Evolutionary conservation across 345 rosid species (phyloP).

Genomic region (Sonneratia alba): DNA sequence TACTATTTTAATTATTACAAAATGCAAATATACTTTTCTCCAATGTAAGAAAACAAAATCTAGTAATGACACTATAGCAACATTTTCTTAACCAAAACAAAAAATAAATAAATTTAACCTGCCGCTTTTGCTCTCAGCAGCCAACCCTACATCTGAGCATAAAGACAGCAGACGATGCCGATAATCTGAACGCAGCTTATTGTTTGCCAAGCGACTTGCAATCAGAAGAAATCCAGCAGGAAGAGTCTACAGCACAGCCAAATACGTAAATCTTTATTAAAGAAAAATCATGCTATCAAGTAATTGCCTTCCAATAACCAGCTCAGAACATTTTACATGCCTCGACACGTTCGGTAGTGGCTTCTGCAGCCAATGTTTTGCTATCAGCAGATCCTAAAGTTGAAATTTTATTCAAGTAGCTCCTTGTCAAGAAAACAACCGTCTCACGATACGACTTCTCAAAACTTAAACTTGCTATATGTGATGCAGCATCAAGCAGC

Average conservation of each 20-base stretch:
- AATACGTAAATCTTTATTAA: constrained; percentile 34
- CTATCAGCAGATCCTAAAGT: constrained; percentile 78
- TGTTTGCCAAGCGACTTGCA: constrained; percentile 61
- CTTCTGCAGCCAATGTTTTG: constrained; percentile 79
- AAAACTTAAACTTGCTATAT: constrained; percentile 92
- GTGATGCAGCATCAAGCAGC: constrained; percentile 99
- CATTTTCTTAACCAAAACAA: neutral
- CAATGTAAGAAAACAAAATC: neutral
- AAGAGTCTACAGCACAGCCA: constrained; percentile 76
- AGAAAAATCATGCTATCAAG: constrained; percentile 5
- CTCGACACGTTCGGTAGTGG: constrained; percentile 88
- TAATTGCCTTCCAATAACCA: neutral
- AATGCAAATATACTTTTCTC: neutral
- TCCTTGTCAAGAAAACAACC: constrained; percentile 89
- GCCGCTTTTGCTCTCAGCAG: constrained; percentile 95
- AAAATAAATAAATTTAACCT: constrained; percentile 30
- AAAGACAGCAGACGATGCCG: constrained; percentile 89
- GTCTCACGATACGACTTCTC: constrained; percentile 99
- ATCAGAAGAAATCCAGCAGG: constrained; percentile 97
- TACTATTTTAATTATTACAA: no score
- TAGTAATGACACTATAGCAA: neutral
- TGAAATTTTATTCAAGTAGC: constrained; percentile 73
- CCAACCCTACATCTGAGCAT: constrained; percentile 97
- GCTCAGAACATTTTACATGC: constrained; percentile 24
- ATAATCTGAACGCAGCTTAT: constrained; percentile 78